Percentiles rank a stretch among this genome's conserved stretches.
phyloP scores from a whole-genome alignment of 495 filamentous ascomycete species.

The Penicillium samsonianum region DNA sequence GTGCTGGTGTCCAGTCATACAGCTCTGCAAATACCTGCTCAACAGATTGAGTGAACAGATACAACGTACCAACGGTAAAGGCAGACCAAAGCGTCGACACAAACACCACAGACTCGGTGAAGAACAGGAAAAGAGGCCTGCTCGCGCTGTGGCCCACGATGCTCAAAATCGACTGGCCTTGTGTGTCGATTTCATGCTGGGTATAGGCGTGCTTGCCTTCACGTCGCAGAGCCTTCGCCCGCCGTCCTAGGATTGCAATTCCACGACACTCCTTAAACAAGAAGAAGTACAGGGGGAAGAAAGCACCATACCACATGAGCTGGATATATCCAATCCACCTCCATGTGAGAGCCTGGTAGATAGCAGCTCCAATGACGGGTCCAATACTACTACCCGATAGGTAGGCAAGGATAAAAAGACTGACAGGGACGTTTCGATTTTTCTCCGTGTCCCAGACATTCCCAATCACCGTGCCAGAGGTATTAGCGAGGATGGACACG shows the following conservation, averaged over 20 bases:
- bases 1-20: conserved; percentile 34
- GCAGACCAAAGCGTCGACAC: conserved; percentile 52
- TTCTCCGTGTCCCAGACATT: conserved; percentile 49
- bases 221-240: conserved; percentile 35
- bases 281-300: conserved; percentile 42
- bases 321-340: conserved; percentile 54
- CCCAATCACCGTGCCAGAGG: conserved; percentile 46
- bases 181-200: conserved; percentile 37
- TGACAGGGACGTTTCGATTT: conserved; percentile 46
- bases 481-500: conserved; percentile 48
- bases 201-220: conserved; percentile 37
- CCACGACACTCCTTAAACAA: conserved; percentile 46
- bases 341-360: conserved; percentile 44
- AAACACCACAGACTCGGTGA: conserved; percentile 56
- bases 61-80: conserved; percentile 53
- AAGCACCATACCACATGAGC: conserved; percentile 45
- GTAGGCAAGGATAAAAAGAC: conserved; percentile 46
- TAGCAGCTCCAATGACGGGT: conserved; percentile 47
- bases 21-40: conserved; percentile 41
- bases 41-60: conserved; percentile 49
- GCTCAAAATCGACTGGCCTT: conserved; percentile 22
- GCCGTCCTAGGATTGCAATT: conserved; percentile 38
- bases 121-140: conserved; percentile 48
- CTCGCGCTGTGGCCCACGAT: conserved; percentile 31
- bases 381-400: conserved; percentile 49